phyloP scores from a whole-genome alignment of 2,329 filamentous ascomycete genomes.

The Claviceps humidiphila region DNA sequence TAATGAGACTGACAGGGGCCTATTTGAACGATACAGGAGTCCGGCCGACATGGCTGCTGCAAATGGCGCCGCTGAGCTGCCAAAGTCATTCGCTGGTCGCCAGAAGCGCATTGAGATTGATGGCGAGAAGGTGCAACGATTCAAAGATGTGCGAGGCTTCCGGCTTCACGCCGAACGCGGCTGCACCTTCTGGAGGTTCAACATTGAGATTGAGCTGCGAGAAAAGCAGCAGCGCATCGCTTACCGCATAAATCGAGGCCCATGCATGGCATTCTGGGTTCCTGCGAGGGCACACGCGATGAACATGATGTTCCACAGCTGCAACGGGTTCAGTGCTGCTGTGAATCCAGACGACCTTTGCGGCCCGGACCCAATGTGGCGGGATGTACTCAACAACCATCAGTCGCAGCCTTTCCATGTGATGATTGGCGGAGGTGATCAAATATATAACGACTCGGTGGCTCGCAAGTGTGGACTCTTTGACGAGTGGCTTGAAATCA shows the following conservation, averaged over 20 bases:
- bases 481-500: slow-evolving; percentile 70
- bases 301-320: slow-evolving; percentile 99
- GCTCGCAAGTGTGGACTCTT: slow-evolving; percentile 65
- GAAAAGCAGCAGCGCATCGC: slow-evolving; percentile 72
- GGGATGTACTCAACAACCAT: slow-evolving; percentile 85
- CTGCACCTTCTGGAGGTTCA: slow-evolving; percentile 95
- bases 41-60: slow-evolving; percentile 31
- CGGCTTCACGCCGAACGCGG: slow-evolving; percentile 76
- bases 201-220: slow-evolving; percentile 77
- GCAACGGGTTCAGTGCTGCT: slow-evolving; percentile 83
- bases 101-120: slow-evolving; percentile 45
- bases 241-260: slow-evolving; percentile 89
- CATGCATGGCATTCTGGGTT: slow-evolving; percentile 87
- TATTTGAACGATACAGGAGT: slow-evolving; percentile 59
- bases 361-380: slow-evolving; percentile 92
- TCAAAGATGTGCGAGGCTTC: slow-evolving; percentile 70
- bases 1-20: slow-evolving; percentile 65
- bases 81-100: slow-evolving; percentile 40
- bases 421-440: slow-evolving; percentile 94
- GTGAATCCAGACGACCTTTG: slow-evolving; percentile 70
- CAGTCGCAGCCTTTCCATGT: slow-evolving; percentile 90
- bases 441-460: slow-evolving; percentile 87
- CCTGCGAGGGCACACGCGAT: slow-evolving; percentile 72
- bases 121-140: slow-evolving; percentile 69
- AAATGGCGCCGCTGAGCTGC: slow-evolving; percentile 32